Evolutionary conservation across 2,329 filamentous ascomycete species (phyloP).

Genomic region (Claviceps sp.): DNA sequence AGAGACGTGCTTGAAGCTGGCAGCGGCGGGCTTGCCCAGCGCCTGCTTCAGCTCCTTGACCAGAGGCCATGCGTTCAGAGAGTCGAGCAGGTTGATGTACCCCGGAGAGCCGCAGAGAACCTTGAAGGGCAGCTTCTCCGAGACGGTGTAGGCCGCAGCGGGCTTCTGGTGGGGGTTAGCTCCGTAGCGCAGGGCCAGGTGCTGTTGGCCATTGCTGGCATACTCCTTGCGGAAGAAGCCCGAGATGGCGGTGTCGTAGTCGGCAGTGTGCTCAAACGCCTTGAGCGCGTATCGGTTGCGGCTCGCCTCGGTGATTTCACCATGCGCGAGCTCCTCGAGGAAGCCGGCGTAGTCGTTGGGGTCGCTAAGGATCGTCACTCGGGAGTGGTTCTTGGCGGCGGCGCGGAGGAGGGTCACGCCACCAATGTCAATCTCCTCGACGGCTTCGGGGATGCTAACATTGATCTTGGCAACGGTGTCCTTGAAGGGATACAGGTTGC

Average conservation of each 20-base stretch:
- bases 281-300: conserved; percentile 87
- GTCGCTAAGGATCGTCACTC: conserved; percentile 92
- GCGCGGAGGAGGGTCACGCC: conserved; percentile 93
- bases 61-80: conserved; percentile 89
- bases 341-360: conserved; percentile 90
- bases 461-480: conserved; percentile 95
- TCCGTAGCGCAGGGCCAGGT: conserved; percentile 80
- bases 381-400: conserved; percentile 92
- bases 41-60: conserved; percentile 92
- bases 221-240: conserved; percentile 98
- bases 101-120: conserved; percentile 80
- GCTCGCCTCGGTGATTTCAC: conserved; percentile 73
- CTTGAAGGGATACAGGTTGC: conserved; percentile 99
- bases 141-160: conserved; percentile 66
- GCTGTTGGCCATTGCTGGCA: conserved; percentile 69
- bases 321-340: conserved; percentile 75
- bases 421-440: conserved; percentile 98
- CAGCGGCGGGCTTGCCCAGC: conserved; percentile 76
- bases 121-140: conserved; percentile 79
- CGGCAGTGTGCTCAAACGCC: conserved; percentile 95
- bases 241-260: conserved; percentile 89
- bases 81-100: conserved; percentile 95
- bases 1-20: conserved; percentile 98
- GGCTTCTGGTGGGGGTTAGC: conserved; percentile 98
- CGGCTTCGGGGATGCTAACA: conserved; percentile 89